Base-by-base conservation (phyloP, 768 basidiomycete genomes). In the Amanita inopinata region DNA sequence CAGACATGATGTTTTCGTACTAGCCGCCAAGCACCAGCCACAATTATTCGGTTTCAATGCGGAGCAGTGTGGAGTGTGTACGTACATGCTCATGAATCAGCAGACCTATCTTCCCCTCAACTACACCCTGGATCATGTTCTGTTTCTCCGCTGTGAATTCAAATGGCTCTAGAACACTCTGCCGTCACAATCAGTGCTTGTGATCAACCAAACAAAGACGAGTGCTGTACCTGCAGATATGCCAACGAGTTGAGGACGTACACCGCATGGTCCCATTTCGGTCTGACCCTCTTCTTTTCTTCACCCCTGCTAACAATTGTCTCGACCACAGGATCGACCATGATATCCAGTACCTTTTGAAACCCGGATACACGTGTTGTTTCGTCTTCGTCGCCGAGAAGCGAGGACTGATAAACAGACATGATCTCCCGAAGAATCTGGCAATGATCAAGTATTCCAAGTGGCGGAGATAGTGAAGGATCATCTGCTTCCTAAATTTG, bases 341-440 rank as follows among this genome's bases (percentile, higher is more conserved):
- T 86, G 33, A 82, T 74, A 49, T 91, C 83, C 17, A 96, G 61
- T 14, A 94, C 80, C 23, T 74, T 73, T n/a, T 71, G 64, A 54
- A 92, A 87, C 2, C 67, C 67, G 4, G 66, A 56, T 19, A 51
- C 57, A 40, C 64, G 56, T 34, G 66, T 64, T 10, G 53, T 61
- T 31, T 64, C 58, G 31, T 71, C 64, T 46, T 78, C 74, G 22
- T 80, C 76, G 7, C 79, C 83, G 7, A 91, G 66, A 22, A 93
- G 71, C 0, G 92, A 92, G 0, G 85, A 83, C 24, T 87, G 79
- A 58, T 94, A 93, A 4, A 96, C 91, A 0, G 69, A 61, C 78
- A 93, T 84, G 49, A 96, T 78, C 57, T 97, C 91, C 9, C 85
- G 80, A 6, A 98, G 68, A 44, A 88, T 78, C 47, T 89, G 84